phyloP scores from a whole-genome alignment of 805 yeast genomes.

The Blastobotrys terrestris region DNA sequence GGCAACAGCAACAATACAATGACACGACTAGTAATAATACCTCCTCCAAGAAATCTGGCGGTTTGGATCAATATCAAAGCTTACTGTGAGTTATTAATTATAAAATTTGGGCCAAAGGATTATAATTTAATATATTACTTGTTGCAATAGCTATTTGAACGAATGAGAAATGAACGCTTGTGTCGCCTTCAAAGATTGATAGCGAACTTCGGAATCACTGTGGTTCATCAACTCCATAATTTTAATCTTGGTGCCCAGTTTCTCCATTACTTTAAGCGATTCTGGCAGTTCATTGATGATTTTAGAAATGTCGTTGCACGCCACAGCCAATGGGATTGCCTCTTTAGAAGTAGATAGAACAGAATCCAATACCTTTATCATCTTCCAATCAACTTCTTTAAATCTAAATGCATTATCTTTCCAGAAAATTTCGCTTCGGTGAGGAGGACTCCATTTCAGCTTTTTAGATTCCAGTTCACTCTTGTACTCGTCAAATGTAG shows the following conservation, averaged over 20 bases:
- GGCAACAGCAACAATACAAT: neutral
- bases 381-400: slow-evolving; percentile 69
- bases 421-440: slow-evolving; percentile 85
- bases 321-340: slow-evolving; percentile 44
- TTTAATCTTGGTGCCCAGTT: slow-evolving; percentile 61
- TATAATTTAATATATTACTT: neutral
- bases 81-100: slow-evolving; percentile 8
- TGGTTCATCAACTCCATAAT: slow-evolving; percentile 80
- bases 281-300: slow-evolving; percentile 60
- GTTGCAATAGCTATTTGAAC: slow-evolving; percentile 34
- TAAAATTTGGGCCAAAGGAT: neutral
- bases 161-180: slow-evolving; percentile 85
- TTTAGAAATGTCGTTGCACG: slow-evolving; percentile 61
- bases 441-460: slow-evolving; percentile 89
- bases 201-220: slow-evolving; percentile 80
- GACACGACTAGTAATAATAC: neutral
- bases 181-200: slow-evolving; percentile 93
- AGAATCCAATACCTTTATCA: slow-evolving; percentile 54
- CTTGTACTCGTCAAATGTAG: slow-evolving; percentile 88
- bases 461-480: slow-evolving; percentile 75
- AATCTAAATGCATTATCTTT: slow-evolving; percentile 70
- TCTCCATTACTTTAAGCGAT: slow-evolving; percentile 46
- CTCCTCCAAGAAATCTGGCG: slow-evolving; percentile 6
- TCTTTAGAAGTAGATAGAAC: slow-evolving; percentile 26
- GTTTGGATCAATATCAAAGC: slow-evolving; percentile 20